Evolutionary conservation across 495 filamentous ascomycete genomes (phyloP).

Genomic region (Hyaloscypha variabilis): DNA sequence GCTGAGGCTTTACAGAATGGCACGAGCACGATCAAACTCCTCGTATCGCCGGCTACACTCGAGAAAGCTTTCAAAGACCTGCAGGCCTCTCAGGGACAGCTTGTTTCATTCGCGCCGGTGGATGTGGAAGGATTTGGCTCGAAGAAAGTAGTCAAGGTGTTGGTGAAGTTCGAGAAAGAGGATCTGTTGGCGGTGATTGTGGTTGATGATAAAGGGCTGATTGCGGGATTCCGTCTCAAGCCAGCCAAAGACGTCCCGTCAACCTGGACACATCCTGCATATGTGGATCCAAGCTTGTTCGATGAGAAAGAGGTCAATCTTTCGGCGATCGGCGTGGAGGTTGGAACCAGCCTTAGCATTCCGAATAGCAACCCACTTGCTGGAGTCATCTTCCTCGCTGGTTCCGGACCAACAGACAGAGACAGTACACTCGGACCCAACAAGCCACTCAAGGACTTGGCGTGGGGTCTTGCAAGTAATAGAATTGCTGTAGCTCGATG

Average conservation of each 20-base stretch:
- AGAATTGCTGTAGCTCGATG: not conserved
- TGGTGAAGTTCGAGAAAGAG: slow-evolving; percentile 7
- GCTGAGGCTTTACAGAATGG: not conserved
- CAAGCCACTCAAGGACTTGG: slow-evolving; percentile 5
- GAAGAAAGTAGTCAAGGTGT: not conserved
- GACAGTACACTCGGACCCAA: slow-evolving; percentile 2
- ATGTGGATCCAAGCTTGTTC: not conserved
- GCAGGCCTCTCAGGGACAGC: not conserved
- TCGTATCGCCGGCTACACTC: not conserved
- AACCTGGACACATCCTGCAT: not conserved
- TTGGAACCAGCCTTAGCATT: slow-evolving; percentile 2
- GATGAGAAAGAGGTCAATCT: not conserved
- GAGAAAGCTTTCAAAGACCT: not conserved
- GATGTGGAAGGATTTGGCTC: slow-evolving; percentile 2
- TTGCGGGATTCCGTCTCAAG: slow-evolving; percentile 5
- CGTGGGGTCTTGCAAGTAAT: slow-evolving; percentile 8
- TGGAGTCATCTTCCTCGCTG: not conserved
- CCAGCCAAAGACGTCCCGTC: not conserved
- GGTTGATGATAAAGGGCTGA: not conserved
- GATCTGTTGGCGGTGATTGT: slow-evolving; percentile 3
- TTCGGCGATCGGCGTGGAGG: not conserved
- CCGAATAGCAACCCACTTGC: not conserved
- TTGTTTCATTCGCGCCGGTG: not conserved
- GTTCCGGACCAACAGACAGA: slow-evolving; percentile 6
- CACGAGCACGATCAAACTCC: not conserved